A percentile compares a stretch with the other conserved stretches of the same genome.
phyloP scores from a whole-genome alignment of 2,329 filamentous ascomycete species.

The Claviceps lovelessii region DNA sequence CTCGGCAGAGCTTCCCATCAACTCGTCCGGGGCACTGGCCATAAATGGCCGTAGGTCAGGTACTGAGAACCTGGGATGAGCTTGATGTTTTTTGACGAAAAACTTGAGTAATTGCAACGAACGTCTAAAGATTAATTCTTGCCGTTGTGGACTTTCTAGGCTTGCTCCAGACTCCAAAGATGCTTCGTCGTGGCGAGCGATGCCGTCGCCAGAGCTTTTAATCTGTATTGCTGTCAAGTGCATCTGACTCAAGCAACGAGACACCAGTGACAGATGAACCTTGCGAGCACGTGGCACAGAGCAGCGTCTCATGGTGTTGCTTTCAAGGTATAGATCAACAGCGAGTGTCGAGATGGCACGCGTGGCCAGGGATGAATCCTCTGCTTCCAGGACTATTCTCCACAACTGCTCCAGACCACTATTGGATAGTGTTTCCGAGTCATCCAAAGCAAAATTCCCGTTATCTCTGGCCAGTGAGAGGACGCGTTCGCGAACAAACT shows the following conservation, averaged over 20 bases:
- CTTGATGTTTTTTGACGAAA: conserved; percentile 51
- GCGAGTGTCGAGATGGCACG: conserved; percentile 58
- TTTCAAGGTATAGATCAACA: conserved; percentile 52
- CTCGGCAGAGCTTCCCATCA: conserved; percentile 49
- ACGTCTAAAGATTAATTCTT: conserved; percentile 49
- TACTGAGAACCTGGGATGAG: conserved; percentile 43
- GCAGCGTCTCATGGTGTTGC: conserved; percentile 33
- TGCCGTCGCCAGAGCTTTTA: conserved; percentile 31
- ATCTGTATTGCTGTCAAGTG: conserved; percentile 44
- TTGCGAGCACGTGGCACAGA: conserved; percentile 35
- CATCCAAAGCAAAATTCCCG: conserved; percentile 33
- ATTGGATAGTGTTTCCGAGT: conserved; percentile 35
- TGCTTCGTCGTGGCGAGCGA: conserved; percentile 32
- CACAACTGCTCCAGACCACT: conserved; percentile 60
- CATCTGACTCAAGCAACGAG: conserved; percentile 58
- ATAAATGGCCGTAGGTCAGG: conserved; percentile 43
- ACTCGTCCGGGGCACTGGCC: conserved; percentile 32
- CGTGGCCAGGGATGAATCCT: conserved; percentile 49
- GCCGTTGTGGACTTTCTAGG: conserved; percentile 31
- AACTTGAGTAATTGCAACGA: conserved; percentile 54
- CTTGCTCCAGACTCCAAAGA: conserved; percentile 36
- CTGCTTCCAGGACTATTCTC: conserved; percentile 61
- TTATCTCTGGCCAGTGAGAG: conserved; percentile 31
- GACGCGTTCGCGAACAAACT: conserved; percentile 44
- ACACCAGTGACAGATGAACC: conserved; percentile 56